Percentiles rank a stretch among this genome's conserved stretches.
phyloP scores from a whole-genome alignment of 2,329 filamentous ascomycete genomes.

The Byssothecium circinans region DNA sequence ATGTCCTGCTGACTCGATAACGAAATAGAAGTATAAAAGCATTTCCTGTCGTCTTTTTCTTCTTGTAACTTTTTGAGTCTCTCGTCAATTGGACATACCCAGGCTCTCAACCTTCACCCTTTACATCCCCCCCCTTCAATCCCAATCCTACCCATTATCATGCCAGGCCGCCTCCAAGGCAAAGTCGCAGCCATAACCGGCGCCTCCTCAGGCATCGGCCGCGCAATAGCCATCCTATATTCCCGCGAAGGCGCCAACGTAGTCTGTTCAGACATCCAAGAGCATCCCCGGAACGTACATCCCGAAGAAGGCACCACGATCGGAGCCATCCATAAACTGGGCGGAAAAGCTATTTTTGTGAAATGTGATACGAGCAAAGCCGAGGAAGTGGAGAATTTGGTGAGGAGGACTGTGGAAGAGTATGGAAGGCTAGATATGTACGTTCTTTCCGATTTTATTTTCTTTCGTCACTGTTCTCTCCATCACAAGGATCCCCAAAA shows the following conservation, averaged over 20 bases:
- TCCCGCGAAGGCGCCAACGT: constrained; percentile 36
- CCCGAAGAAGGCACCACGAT: constrained; percentile 26
- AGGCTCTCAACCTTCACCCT: too few relatives aligned
- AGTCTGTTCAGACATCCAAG: constrained; percentile 35
- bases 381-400: constrained; percentile 45
- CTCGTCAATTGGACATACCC: too few relatives aligned
- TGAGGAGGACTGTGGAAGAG: constrained; percentile 44
- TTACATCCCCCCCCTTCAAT: too few relatives aligned
- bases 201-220: constrained; percentile 38
- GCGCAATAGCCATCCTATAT: constrained; percentile 36
- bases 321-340: constrained; percentile 31
- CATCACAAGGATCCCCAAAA: too few relatives aligned
- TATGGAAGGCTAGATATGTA: constrained; percentile 57
- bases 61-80: too few relatives aligned
- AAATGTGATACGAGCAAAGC: constrained; percentile 49
- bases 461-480: too few relatives aligned
- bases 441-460: too few relatives aligned
- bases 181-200: constrained; percentile 42
- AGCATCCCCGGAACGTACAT: constrained; percentile 14
- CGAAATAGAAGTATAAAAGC: too few relatives aligned
- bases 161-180: constrained; percentile 28
- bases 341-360: constrained; percentile 41
- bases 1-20: too few relatives aligned
- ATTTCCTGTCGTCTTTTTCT: too few relatives aligned
- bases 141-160: too few relatives aligned